Percentiles rank a stretch among this genome's conserved stretches.
Evolutionary conservation across 75 land plant genomes (phyloP).

Genomic region (Gnetum montanum): DNA sequence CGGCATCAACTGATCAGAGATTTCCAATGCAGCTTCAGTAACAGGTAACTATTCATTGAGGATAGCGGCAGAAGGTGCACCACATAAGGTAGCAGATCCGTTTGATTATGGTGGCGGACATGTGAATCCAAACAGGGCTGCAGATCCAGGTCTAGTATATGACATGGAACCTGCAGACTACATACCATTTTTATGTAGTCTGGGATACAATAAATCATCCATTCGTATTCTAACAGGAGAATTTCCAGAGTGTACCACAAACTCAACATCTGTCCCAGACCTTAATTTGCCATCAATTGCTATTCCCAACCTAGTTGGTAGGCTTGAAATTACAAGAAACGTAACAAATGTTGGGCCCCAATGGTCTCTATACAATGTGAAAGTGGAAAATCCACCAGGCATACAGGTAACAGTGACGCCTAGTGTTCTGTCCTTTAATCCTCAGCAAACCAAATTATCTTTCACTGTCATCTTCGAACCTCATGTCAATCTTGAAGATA

Average conservation of each 20-base stretch:
- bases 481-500: slow-evolving; percentile 14
- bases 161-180: slow-evolving; percentile 33
- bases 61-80: slow-evolving; percentile 20
- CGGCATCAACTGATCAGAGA: too few species aligned
- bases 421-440: slow-evolving; percentile 24
- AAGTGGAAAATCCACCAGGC: slow-evolving; percentile 44
- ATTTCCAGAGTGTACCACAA: slow-evolving; percentile 7
- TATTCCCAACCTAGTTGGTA: slow-evolving; percentile 24
- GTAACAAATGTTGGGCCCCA: slow-evolving; percentile 55
- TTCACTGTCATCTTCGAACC: slow-evolving; percentile 32
- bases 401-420: slow-evolving; percentile 36
- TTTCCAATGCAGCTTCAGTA: slow-evolving; percentile 24
- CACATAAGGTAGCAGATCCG: slow-evolving; percentile 41
- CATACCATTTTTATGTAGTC: slow-evolving; percentile 35
- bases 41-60: slow-evolving; percentile 34
- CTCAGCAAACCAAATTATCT: slow-evolving; percentile 15
- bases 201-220: slow-evolving; percentile 38
- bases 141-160: slow-evolving; percentile 46
- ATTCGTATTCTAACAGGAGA: slow-evolving; percentile 21
- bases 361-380: slow-evolving; percentile 31
- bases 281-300: slow-evolving; percentile 57
- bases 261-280: slow-evolving; percentile 10
- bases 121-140: slow-evolving; percentile 45
- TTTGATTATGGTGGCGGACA: slow-evolving; percentile 59
- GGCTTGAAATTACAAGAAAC: slow-evolving; percentile 20